A percentile compares a stretch with the other conserved stretches of the same genome.
Conservation (phyloP, 2,329 filamentous ascomycete genomes). For the Amylocarpus encephaloides region DNA sequence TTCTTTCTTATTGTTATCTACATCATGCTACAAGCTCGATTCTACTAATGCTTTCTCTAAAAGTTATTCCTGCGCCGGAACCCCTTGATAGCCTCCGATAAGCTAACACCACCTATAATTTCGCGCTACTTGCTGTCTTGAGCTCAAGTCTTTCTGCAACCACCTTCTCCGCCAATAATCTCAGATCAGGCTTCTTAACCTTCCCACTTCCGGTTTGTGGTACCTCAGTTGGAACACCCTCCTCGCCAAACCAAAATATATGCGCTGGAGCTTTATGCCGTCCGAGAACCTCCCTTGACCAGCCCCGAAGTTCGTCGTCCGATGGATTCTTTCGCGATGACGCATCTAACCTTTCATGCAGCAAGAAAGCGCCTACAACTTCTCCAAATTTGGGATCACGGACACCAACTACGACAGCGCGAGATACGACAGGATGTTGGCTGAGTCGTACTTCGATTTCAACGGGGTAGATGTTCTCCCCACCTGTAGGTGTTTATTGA, state of each 20-base stretch:
- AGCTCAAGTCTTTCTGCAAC: conserved; percentile 8
- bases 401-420: conserved; percentile 57
- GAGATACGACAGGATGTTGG: conserved; percentile 45
- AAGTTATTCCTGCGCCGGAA: no score
- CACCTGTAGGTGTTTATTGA: conserved; percentile 32
- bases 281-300: conserved; percentile 56
- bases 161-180: conserved; percentile 18
- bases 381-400: conserved; percentile 60
- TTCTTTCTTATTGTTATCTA: no score
- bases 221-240: conserved; percentile 47
- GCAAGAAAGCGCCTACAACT: conserved; percentile 56
- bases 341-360: background rate
- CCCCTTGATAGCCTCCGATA: background rate
- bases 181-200: conserved; percentile 50
- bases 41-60: no score
- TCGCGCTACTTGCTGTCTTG: background rate
- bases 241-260: conserved; percentile 69
- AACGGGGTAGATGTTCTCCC: conserved; percentile 52
- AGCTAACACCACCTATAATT: background rate
- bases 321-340: conserved; percentile 34
- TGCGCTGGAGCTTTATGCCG: conserved; percentile 64
- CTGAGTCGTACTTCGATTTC: conserved; percentile 54
- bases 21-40: no score
- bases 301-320: conserved; percentile 52
- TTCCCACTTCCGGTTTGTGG: conserved; percentile 69